phyloP scores from a whole-genome alignment of 2,329 filamentous ascomycete genomes.

The Aspergillus fumigatus region DNA sequence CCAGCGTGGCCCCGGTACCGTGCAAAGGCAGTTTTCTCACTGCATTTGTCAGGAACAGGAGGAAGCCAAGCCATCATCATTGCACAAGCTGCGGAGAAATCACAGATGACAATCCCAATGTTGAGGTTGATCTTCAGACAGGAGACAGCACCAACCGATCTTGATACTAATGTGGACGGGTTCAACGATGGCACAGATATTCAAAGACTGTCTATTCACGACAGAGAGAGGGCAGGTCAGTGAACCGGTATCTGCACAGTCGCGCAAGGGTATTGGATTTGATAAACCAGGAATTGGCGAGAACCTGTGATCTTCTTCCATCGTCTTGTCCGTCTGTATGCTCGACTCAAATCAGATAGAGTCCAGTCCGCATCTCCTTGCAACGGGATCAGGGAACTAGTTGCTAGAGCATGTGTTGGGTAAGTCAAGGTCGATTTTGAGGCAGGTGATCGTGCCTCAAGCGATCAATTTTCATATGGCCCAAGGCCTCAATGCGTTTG shows the following conservation, averaged over 20 bases:
- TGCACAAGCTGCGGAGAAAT: conserved; percentile 49
- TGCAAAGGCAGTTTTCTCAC: conserved; percentile 63
- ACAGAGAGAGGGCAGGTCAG: conserved; percentile 45
- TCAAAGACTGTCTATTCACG: conserved; percentile 66
- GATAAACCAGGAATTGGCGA: conserved; percentile 40
- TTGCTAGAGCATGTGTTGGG: background rate
- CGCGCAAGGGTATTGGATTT: conserved; percentile 73
- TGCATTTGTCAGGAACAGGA: no score
- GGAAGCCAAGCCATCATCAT: conserved; percentile 57
- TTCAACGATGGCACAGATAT: conserved; percentile 96
- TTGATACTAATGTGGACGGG: conserved; percentile 77
- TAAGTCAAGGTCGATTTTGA: background rate
- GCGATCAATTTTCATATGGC: background rate
- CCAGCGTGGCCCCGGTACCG: conserved; percentile 85
- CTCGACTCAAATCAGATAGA: background rate
- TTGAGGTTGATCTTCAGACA: conserved; percentile 57
- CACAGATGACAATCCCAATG: conserved; percentile 41
- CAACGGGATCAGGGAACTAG: no score
- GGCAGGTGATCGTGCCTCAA: background rate
- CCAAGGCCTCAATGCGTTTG: background rate
- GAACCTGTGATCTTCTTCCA: background rate
- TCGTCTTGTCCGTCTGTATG: background rate
- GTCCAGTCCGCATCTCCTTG: no score
- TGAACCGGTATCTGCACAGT: conserved; percentile 58
- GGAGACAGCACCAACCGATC: conserved; percentile 68